phyloP scores from a whole-genome alignment of 2,329 filamentous ascomycete species.

The Iodosphaeria phyllophila region DNA sequence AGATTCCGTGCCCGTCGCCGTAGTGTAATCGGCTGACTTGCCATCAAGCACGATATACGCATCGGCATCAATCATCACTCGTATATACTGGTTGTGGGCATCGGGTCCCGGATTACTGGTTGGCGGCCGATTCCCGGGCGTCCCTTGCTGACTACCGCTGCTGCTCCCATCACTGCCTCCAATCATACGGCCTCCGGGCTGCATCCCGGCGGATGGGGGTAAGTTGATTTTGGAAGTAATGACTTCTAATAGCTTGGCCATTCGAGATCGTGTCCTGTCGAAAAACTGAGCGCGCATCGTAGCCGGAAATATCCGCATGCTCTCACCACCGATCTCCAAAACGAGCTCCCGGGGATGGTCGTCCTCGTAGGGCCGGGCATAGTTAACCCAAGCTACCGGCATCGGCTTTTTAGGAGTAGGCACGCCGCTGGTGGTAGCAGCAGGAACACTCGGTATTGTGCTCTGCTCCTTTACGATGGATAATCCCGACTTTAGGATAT shows the following conservation, averaged over 20 bases:
- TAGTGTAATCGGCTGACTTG: slow-evolving; percentile 18
- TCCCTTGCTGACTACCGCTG: slow-evolving; percentile 42
- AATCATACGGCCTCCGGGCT: slow-evolving; percentile 49
- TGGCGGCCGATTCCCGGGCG: slow-evolving; percentile 49
- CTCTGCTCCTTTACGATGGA: too few relatives aligned
- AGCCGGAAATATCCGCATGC: slow-evolving; percentile 20
- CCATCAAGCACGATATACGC: slow-evolving; percentile 41
- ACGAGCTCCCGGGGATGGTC: slow-evolving; percentile 54
- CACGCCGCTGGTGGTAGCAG: too few relatives aligned
- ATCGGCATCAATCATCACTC: slow-evolving; percentile 40
- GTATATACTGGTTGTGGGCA: too few relatives aligned
- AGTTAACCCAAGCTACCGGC: slow-evolving; percentile 42
- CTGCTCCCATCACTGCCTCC: slow-evolving; percentile 39
- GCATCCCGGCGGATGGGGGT: slow-evolving; percentile 33
- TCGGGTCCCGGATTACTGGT: too few relatives aligned
- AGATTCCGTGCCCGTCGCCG: slow-evolving; percentile 16
- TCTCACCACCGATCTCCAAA: slow-evolving; percentile 58
- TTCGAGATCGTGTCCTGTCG: slow-evolving; percentile 46
- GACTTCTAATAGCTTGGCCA: slow-evolving; percentile 60
- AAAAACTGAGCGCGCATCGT: slow-evolving; percentile 53
- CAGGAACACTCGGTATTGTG: too few relatives aligned
- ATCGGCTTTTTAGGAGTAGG: slow-evolving; percentile 22
- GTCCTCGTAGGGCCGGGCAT: slow-evolving; percentile 75
- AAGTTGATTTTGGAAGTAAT: slow-evolving; percentile 65
- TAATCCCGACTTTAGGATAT: slow-evolving; percentile 76